Conservation (phyloP, 2,329 filamentous ascomycete genomes). For the Neoascochyta sp. region DNA sequence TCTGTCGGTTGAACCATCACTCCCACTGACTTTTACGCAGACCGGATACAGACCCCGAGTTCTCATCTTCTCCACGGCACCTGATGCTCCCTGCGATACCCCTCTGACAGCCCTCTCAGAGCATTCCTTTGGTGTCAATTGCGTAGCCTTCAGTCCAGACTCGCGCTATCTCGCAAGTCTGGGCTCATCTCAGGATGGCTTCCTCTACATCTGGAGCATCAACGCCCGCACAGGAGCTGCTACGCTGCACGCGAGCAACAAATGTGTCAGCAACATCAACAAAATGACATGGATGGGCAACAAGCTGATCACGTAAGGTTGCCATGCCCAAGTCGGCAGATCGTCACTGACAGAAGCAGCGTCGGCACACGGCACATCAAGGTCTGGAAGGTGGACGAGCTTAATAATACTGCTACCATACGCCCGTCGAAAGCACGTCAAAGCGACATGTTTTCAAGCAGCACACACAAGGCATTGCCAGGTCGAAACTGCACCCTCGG, state of each 20-base stretch:
- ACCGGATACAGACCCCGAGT: conserved; percentile 91
- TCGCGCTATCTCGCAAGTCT: conserved; percentile 83
- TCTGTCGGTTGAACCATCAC: background rate
- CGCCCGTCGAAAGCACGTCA: conserved; percentile 44
- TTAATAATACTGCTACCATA: conserved; percentile 47
- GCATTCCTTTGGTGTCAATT: conserved; percentile 83
- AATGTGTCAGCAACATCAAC: conserved; percentile 82
- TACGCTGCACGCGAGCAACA: conserved; percentile 79
- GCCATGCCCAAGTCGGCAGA: too few relatives aligned
- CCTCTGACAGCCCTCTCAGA: conserved; percentile 84
- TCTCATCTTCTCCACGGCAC: conserved; percentile 75
- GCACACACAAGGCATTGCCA: conserved; percentile 60
- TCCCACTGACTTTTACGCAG: conserved; percentile 40
- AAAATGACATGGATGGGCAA: conserved; percentile 89
- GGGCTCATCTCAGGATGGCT: conserved; percentile 86
- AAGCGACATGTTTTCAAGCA: conserved; percentile 38
- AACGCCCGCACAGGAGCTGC: conserved; percentile 78
- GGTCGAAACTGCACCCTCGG: conserved; percentile 88
- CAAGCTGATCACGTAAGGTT: conserved; percentile 66
- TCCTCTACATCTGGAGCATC: conserved; percentile 85
- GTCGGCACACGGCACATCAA: conserved; percentile 90
- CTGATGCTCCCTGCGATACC: conserved; percentile 73
- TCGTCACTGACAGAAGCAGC: too few relatives aligned
- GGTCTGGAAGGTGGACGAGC: conserved; percentile 81
- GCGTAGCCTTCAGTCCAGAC: conserved; percentile 85